phyloP scores from a whole-genome alignment of 768 basidiomycete species.

The Panaeolus papilionaceus region DNA sequence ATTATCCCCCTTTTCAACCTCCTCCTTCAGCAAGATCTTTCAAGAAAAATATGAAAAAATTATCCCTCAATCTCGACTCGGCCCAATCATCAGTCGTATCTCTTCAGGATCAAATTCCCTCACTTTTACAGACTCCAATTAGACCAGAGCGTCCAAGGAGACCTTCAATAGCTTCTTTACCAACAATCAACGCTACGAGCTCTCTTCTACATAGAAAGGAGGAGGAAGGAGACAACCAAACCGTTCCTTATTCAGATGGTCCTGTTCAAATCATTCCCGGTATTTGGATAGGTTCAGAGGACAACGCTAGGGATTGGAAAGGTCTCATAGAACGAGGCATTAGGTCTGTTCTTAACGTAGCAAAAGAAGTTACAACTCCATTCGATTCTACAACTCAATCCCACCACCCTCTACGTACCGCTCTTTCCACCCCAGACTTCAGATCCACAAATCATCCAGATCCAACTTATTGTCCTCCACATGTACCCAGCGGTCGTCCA shows the following conservation, averaged over 20 bases:
- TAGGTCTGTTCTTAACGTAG: constrained; percentile 86
- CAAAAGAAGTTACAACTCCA: constrained; percentile 86
- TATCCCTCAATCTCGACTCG: constrained; percentile 72
- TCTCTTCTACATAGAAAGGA: constrained; percentile 67
- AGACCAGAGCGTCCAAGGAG: constrained; percentile 56
- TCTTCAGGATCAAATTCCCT: constrained; percentile 31
- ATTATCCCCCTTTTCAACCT: constrained; percentile 47
- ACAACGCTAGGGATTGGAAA: constrained; percentile 86
- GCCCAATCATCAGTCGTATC: constrained; percentile 64
- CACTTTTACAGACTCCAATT: constrained; percentile 41
- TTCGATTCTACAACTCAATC: constrained; percentile 54
- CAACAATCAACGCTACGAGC: constrained; percentile 55
- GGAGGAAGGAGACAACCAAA: constrained; percentile 60
- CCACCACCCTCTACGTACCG: constrained; percentile 57
- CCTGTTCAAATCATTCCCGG: constrained; percentile 86
- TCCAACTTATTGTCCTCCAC: constrained; percentile 69
- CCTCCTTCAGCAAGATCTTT: constrained; percentile 41
- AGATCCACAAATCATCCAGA: constrained; percentile 42
- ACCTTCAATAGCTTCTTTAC: constrained; percentile 77
- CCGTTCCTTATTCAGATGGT: constrained; percentile 78
- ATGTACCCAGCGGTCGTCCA: constrained; percentile 73
- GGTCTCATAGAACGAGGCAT: constrained; percentile 75
- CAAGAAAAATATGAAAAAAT: constrained; percentile 77
- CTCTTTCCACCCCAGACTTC: constrained; percentile 75
- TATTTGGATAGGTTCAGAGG: constrained; percentile 91